Base-by-base conservation (phyloP, 1,139 yeast genomes). In the Suhomyces kunorum region DNA sequence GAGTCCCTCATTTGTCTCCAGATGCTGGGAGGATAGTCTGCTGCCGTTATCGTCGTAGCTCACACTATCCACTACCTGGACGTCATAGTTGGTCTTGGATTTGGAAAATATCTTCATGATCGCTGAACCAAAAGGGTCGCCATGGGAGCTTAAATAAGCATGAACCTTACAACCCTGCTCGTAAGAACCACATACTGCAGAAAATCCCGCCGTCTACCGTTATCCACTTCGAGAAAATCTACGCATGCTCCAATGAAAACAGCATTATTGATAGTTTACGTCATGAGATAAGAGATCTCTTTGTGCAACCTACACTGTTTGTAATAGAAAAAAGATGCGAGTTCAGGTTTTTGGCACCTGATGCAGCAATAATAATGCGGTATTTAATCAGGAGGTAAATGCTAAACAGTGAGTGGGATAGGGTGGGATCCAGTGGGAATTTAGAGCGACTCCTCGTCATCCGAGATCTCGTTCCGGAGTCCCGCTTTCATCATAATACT, bases 401-500 rank as follows among this genome's bases (percentile, higher is more conserved):
- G n/a, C n/a, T n/a, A n/a, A n/a, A n/a, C n/a, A 13, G 14, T 22
- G 27, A 17, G 23, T 8, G 15, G n/a, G 11, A n/a, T 2, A 29
- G 19, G 8, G 4, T 7, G 4, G 5, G 13, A 5, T 6, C 5
- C 12, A 12, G 32, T 12, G n/a, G n/a, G 20, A 13, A 16, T 9
- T 32, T 26, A 40, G 11, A 30, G 16, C 5, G 44, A 36, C 19
- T 47, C 24, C 24, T 20, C 42, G 8, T 48, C 51, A 12, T 54
- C 56, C 23, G 54, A 56, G 25, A 52, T 49, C 15, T 56, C 68
- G 35, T 56, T 51, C 18, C 53, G 46, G 23, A 59, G 45, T 5
- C 64, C 63, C 1, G 71, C 68, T 31, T 57, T 55, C 33, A 59
- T 36, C 36, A 71, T 50, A 6, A 72, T 64, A 15, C 59, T 59